phyloP scores from a whole-genome alignment of 768 basidiomycete genomes.

The Rhizopogon vesiculosus region DNA sequence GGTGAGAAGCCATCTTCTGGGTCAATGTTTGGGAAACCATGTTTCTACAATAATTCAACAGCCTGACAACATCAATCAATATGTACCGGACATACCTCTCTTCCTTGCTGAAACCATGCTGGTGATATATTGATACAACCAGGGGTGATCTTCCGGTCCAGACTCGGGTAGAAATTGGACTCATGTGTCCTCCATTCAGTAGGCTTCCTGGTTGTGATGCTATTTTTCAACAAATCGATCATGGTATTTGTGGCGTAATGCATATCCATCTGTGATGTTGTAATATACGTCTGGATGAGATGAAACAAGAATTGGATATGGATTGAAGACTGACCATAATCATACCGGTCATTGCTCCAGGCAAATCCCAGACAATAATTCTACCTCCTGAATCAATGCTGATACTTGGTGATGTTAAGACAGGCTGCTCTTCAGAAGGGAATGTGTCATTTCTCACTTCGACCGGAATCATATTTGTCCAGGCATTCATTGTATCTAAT shows the following conservation, averaged over 20 bases:
- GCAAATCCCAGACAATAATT: background rate
- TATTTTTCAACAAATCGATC: background rate
- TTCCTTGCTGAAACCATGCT: background rate
- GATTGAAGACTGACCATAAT: background rate
- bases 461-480: background rate
- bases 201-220: background rate
- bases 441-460: background rate
- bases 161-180: background rate
- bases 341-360: background rate
- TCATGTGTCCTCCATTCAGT: background rate
- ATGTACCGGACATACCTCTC: background rate
- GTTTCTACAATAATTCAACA: background rate
- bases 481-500: background rate
- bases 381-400: background rate
- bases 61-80: background rate
- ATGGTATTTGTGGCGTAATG: background rate
- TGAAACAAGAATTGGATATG: background rate
- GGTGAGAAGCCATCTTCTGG: background rate
- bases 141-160: background rate
- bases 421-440: background rate
- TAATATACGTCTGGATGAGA: no score
- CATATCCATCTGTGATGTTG: background rate
- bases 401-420: background rate
- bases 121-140: background rate
- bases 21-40: background rate